Percentiles rank a stretch among this genome's conserved stretches.
Evolutionary conservation across 352 stramenopile species (phyloP).

Genomic region (Phytophthora foliorum): DNA sequence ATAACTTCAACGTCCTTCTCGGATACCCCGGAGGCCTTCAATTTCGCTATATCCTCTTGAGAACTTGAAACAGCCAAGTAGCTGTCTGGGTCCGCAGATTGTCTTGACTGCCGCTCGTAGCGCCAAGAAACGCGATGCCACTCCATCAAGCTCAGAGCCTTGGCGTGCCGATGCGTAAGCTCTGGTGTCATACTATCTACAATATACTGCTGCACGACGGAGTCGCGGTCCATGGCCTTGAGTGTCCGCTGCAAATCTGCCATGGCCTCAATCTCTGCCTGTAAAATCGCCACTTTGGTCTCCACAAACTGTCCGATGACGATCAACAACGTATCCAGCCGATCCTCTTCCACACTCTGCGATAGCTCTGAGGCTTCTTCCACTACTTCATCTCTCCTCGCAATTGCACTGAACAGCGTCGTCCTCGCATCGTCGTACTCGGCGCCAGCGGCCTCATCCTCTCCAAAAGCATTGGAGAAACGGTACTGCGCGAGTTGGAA

Average conservation of each 20-base stretch:
- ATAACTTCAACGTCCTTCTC: constrained; percentile 84
- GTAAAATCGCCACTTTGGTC: constrained; percentile 84
- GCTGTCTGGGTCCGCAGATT: constrained; percentile 55
- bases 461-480: constrained; percentile 70
- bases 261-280: constrained; percentile 86
- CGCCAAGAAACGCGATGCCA: constrained; percentile 82
- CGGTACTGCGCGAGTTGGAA: constrained; percentile 72
- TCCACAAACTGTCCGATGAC: constrained; percentile 89
- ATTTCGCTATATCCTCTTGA: constrained; percentile 55
- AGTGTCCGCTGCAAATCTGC: constrained; percentile 70
- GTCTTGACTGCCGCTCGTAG: constrained; percentile 51
- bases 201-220: constrained; percentile 89
- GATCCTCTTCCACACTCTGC: constrained; percentile 87
- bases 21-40: constrained; percentile 71
- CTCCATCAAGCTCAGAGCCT: constrained; percentile 81
- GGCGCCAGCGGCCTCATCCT: constrained; percentile 63
- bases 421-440: constrained; percentile 74
- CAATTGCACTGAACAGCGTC: constrained; percentile 69
- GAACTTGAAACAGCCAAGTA: constrained; percentile 50
- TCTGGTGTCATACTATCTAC: constrained; percentile 85
- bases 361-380: constrained; percentile 82
- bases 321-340: constrained; percentile 86
- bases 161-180: constrained; percentile 82
- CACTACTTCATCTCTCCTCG: constrained; percentile 82
- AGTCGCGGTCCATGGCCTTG: constrained; percentile 82